Evolutionary conservation across 164 flowering plant species (phyloP), one percentile per base, ranked within the genome.

Genomic region (Vitis amurensis): DNA sequence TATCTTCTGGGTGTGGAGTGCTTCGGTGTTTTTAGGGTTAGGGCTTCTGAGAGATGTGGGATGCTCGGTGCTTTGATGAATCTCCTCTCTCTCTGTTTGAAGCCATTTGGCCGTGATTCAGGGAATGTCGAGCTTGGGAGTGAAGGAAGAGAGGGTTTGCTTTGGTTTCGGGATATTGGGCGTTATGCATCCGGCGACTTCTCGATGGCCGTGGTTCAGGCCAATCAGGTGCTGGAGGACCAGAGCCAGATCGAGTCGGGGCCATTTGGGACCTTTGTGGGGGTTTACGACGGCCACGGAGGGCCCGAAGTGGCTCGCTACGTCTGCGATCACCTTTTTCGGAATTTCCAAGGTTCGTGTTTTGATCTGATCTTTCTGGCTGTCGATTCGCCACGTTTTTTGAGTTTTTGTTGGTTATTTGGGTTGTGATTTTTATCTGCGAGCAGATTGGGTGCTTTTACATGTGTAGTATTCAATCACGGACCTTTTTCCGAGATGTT

Each of bases 211-310:
- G 86, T 89, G 2, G 76, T 89, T 2, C 96, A 90, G 71, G 96
- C 89, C 16, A 90, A 89, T 44, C 85, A 81, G 68, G 91, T 87
- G 4, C 85, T 91, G 8, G 93, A 91, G 57, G 96, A 91, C 55
- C 90, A 89, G 80, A 72, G 92, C 76, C 96, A 89, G 82, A 80
- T 91, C 62, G 96, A 91, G 73, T 86, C 88, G 3, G 96, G 93
- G 0, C 84, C 78, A 0, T 79, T 85, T 29, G 93, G 91, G 3
- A 82, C 93, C 3, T 86, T 91, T 61, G 88, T 91, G 23, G 96
- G 96, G 19, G 87, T 91, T 70, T 89, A 90, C 56, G 96, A 90
- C 64, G 96, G 96, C 8, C 93, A 90, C 55, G 93, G 89, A 12
- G 93, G 96, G 9, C 90, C 91, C 3, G 84, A 84, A 8, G 85